Percentiles rank a stretch among this genome's conserved stretches.
Evolutionary conservation across 768 basidiomycete genomes (phyloP).

Genomic region (Amyloporia xantha): DNA sequence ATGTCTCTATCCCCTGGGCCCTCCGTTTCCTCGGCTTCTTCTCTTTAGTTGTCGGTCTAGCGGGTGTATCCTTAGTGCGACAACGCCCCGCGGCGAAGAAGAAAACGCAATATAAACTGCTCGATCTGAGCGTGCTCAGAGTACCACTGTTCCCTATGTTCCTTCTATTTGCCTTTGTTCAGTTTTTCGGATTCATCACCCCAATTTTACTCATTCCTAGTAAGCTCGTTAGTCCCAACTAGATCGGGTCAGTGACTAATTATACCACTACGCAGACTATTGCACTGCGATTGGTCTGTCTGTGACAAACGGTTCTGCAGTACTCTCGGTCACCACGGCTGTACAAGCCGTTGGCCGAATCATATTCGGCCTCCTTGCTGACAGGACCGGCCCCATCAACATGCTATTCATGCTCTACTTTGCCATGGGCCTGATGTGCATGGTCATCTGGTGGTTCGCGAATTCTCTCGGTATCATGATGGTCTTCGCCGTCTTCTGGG

Average conservation of each 20-base stretch:
- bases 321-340: neutral
- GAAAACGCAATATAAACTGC: neutral
- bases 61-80: neutral
- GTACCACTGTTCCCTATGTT: neutral
- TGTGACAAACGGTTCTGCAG: neutral
- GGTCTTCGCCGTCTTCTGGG: neutral
- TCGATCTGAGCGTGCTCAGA: neutral
- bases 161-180: neutral
- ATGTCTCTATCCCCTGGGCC: neutral
- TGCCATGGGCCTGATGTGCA: neutral
- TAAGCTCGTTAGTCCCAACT: neutral
- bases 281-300: neutral
- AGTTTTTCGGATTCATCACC: neutral
- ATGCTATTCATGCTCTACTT: neutral
- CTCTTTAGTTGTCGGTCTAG: neutral
- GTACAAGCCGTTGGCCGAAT: neutral
- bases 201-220: constrained; percentile 1
- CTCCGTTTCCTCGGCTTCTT: constrained; percentile 1
- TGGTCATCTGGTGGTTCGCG: neutral
- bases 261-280: no score
- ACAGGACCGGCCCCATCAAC: neutral
- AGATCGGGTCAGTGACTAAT: neutral
- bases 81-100: neutral
- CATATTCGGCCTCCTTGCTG: neutral
- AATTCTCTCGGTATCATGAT: neutral